Base-by-base conservation (phyloP, 345 rosid genomes). In the Linum trigynum region DNA sequence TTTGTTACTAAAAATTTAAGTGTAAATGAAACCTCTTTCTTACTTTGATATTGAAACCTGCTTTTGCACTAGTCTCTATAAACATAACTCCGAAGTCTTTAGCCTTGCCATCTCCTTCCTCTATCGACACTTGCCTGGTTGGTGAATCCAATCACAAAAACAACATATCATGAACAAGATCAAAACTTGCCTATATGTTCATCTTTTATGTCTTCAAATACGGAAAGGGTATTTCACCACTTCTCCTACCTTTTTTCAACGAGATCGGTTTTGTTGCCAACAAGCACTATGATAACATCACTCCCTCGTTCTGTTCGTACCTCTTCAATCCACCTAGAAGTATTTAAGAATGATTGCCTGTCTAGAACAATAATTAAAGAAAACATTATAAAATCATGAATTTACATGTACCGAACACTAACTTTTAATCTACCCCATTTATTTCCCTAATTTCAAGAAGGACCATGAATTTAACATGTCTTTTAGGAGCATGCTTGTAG, bases 11-110 rank as follows among this genome's bases (percentile, higher is more conserved):
- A 48, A 7, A 48, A 9, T 9, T 0, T 23, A 12, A 48, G 9
- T 48, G 2, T 12, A 48, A 10, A 9, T 2, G 53, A 11, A 11
- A 7, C 14, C 14, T 48, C 14, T 12, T 48, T 15, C 56, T 63
- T 50, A 89, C 98, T 91, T 92, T 89, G 73, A 92, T 87, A 67
- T 89, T 86, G 72, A 92, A 92, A 71, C 95, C 98, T 59, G 95
- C 96, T 76, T 92, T 89, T 41, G 98, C 98, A 67, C 98, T 92
- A 7, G 98, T 89, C 78, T 92, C 95, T 40, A 92, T 83, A 70
- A 92, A 92, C 86, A 92, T 89, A 15, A 92, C 88, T 60, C 96
- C 95, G 63, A 70, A 75, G 66, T 92, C 98, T 16, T 83, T 82
- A 72, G 96, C 85, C 77, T 86, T 92, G 77, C 76, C 80, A 65